phyloP scores from a whole-genome alignment of 2,329 filamentous ascomycete genomes.

The Xylaria sp. region DNA sequence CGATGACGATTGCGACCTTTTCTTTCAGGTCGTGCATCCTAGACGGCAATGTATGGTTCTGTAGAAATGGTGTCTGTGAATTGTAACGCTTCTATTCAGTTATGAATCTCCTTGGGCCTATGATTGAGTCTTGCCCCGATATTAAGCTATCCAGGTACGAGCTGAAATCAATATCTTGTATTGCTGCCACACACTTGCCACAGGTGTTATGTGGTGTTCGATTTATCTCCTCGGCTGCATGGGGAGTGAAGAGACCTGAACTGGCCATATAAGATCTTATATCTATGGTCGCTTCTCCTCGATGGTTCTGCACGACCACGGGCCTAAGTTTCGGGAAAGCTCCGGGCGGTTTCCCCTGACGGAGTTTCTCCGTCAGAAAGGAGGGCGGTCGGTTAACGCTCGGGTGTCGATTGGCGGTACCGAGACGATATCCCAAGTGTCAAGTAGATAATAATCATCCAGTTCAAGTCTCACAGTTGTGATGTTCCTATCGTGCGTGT shows the following conservation, averaged over 20 bases:
- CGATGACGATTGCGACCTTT: conserved; percentile 29
- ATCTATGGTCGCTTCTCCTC: not conserved
- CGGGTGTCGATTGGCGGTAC: not conserved
- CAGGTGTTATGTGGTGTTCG: not conserved
- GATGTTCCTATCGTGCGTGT: not conserved
- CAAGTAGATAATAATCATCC: too few relatives aligned
- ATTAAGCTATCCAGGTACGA: too few relatives aligned
- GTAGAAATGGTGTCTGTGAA: not conserved
- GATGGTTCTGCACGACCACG: not conserved
- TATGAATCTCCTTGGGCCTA: too few relatives aligned
- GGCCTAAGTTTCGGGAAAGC: conserved; percentile 12
- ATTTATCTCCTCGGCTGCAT: not conserved
- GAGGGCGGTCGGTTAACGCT: not conserved
- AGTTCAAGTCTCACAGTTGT: not conserved
- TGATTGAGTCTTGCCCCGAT: too few relatives aligned
- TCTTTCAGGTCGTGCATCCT: conserved; percentile 27
- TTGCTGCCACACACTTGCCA: not conserved
- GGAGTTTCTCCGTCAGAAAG: conserved; percentile 13
- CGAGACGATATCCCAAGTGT: not conserved
- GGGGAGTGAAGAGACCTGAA: not conserved
- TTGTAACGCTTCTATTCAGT: not conserved
- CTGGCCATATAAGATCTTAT: not conserved
- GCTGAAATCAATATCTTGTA: not conserved
- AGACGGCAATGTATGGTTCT: not conserved
- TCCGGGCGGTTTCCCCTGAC: conserved; percentile 4